Conservation (phyloP, 345 rosid genomes). For the Eucalyptus decipiens region DNA sequence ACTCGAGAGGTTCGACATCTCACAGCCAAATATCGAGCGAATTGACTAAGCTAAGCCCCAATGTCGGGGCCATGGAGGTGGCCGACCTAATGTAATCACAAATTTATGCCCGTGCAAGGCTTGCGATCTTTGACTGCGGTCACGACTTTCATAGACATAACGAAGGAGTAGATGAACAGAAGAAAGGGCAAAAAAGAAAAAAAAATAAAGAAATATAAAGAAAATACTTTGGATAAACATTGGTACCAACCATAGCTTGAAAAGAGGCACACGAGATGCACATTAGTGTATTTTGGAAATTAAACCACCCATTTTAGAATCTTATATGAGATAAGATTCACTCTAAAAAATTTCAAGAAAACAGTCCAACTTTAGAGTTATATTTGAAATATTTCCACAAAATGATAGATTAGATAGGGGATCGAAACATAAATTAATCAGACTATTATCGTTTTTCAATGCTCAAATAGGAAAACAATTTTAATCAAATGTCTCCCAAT, state of each 20-base stretch:
- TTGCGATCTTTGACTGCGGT: fast-evolving
- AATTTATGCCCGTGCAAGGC: neutral
- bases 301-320: too few species aligned
- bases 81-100: neutral
- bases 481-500: neutral
- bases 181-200: neutral
- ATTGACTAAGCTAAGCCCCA: neutral
- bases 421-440: fast-evolving
- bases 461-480: fast-evolving
- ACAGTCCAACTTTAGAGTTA: neutral
- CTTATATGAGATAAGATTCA: neutral
- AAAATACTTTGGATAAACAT: neutral
- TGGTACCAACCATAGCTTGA: neutral
- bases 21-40: neutral
- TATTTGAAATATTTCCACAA: neutral
- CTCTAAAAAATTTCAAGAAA: neutral
- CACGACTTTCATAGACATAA: neutral
- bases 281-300: neutral
- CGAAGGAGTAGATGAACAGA: fast-evolving
- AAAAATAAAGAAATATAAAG: neutral
- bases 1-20: neutral
- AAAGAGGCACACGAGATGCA: neutral
- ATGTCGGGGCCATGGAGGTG: neutral
- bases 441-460: fast-evolving
- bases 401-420: fast-evolving